A percentile compares a stretch with the other conserved stretches of the same genome.
These are phyloP conservation scores for Ceriops zippeliana DNA, from an alignment of 345 rosid species.

Conservation along the genomic window DNA sequence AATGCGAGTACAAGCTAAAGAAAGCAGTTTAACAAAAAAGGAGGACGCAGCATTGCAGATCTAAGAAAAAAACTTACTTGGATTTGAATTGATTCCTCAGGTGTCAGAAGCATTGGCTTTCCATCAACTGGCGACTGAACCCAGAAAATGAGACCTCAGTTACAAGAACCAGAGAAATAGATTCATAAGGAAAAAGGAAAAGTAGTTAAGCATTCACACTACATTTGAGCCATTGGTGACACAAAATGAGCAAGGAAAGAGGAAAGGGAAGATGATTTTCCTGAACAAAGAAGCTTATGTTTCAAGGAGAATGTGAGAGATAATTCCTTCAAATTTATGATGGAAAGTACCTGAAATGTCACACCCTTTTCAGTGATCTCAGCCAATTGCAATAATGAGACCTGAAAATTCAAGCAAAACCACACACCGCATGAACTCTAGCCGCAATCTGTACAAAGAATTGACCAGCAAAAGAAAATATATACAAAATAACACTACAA, in stretches of 20 bases:
- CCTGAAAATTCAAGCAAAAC: conserved; percentile 35
- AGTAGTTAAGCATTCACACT: not conserved
- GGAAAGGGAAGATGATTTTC: too few relatives aligned
- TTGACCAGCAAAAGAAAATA: too few relatives aligned
- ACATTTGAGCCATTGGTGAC: not conserved
- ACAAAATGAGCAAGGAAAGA: not conserved
- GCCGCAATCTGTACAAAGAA: not conserved
- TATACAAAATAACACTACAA: too few relatives aligned
- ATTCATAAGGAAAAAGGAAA: not conserved
- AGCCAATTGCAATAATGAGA: conserved; percentile 72
- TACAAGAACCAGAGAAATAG: conserved; percentile 2
- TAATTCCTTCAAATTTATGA: not conserved
- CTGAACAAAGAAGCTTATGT: not conserved
- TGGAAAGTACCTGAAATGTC: conserved; percentile 58
- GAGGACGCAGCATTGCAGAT: not conserved
- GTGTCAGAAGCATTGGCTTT: conserved; percentile 78
- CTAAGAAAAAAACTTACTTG: conserved; percentile 41
- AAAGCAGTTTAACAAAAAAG: not conserved
- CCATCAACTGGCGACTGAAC: conserved; percentile 79
- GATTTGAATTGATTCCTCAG: conserved; percentile 82
- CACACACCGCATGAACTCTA: not conserved
- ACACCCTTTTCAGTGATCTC: conserved; percentile 79
- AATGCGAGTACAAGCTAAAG: not conserved
- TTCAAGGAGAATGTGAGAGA: not conserved
- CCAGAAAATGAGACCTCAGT: conserved; percentile 26